Evolutionary conservation across 2,329 filamentous ascomycete genomes (phyloP), one percentile per base, ranked within the genome.

Genomic region (Diaporthe humulicola): DNA sequence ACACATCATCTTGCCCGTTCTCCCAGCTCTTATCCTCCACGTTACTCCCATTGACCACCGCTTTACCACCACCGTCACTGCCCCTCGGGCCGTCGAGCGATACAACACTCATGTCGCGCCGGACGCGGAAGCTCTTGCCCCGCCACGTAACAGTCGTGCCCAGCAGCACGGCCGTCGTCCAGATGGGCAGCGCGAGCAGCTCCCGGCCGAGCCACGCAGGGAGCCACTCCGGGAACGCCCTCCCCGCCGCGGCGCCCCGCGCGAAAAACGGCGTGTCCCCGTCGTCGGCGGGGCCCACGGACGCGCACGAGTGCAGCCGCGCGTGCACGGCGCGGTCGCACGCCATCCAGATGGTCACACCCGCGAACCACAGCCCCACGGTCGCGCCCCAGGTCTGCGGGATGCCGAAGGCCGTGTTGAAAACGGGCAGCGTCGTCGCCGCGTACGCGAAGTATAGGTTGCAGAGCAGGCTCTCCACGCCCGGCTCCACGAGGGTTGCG

Each of bases 401-500:
- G 12, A 93, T 84, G 40, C 86, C 85, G 25, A 92, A 78, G 8
- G 80, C 82, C 0, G 86, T 79, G 71, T 88, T 83, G 76, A 94
- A 90, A 81, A 88, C 91, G 0, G 93, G 91, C 0, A 97, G 81
- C 0, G 93, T 95, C 0, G 94, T 97, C 4, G 95, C 80, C 0
- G 93, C 95, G 83, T 93, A 98, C 1, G 95, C 90, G 57, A 95
- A 91, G 80, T 97, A 95, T 0, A 92, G 85, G 30, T 93, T 95
- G 84, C 95, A 98, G 0, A 98, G 81, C 45, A 99, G 89, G 38
- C 93, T 93, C 83, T 99, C 97, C 0, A 97, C 95, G 2, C 95
- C 96, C 0, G 96, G 97, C 81, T 99, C 97, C 3, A 98, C 94
- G 1, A 98, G 86, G 0, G 97, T 98, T 0, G 97, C 97, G 0